Base-by-base conservation (phyloP, 2,329 filamentous ascomycete genomes). In the Beauveria sp. region DNA sequence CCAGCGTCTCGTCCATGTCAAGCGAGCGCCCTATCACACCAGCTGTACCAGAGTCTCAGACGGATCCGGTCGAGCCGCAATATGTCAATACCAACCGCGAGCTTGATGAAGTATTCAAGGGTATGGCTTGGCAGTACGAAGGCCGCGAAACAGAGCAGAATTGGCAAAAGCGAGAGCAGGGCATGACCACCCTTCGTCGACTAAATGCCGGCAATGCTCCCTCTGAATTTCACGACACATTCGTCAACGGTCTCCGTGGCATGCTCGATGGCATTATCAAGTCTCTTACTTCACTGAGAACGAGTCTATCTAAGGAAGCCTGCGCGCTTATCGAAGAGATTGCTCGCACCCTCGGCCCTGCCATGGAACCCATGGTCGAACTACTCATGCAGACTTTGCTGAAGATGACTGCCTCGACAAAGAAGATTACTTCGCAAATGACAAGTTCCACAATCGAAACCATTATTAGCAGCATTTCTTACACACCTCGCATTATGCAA, bases 201-300 rank as follows among this genome's bases (percentile, higher is more conserved):
- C 81, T 97, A 28, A 84, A 91, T 55, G 90, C 88, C 63, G 93
- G 93, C 61, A 97, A 97, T 71, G 89, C 88, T 5, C 84, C 89
- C 0, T 81, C 83, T 28, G 91, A 96, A 64, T 96, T 89, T 68
- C 81, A 85, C 46, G 84, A 86, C 34, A 78, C 82, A 3, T 96
- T 92, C 68, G 71, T 96, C 46, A 74, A 79, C 3, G 85, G 85
- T 22, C 82, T 96, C 63, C 91, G 92, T 67, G 79, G 78, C 44
- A 76, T 96, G 55, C 77, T 96, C 37, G 93, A 97, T 69, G 92
- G 92, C 59, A 92, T 97, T 57, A 81, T 97, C 70, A 97, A 97
- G 72, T 86, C 89, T 2, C 79, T 90, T 44, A 90, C 81, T 68
- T 96, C 93, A 1, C 78, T 97, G 46, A 84, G 93, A 68, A 97